These are phyloP conservation scores for Nidula microcarpa DNA, from an alignment of 768 basidiomycete species.

Conservation along the genomic window DNA sequence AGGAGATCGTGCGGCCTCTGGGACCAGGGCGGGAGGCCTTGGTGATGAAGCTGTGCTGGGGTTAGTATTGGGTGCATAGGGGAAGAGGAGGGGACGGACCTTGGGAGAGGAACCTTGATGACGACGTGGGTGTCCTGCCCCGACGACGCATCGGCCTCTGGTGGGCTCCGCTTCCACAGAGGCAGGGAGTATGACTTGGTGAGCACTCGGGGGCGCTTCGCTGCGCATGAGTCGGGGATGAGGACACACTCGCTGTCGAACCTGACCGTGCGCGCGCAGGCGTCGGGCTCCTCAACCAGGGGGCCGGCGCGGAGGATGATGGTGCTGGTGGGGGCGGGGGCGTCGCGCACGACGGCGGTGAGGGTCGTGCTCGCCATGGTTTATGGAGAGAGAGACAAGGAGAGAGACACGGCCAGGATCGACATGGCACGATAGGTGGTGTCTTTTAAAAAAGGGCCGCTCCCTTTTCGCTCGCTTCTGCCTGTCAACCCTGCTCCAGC, in stretches of 20 bases:
- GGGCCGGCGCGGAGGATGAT: conserved; percentile 1
- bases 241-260: conserved; percentile 74
- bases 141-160: conserved; percentile 16
- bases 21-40: conserved; percentile 33
- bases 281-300: background rate
- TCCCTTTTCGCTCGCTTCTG: too few species aligned
- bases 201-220: conserved; percentile 46
- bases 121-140: conserved; percentile 44
- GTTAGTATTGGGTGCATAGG: conserved; percentile 3
- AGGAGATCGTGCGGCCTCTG: conserved; percentile 30
- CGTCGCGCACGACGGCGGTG: background rate
- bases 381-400: background rate
- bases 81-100: conserved; percentile 31
- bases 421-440: too few species aligned
- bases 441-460: too few species aligned
- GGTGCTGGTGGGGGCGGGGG: background rate
- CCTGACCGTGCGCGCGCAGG: conserved; percentile 43
- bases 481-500: too few species aligned
- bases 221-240: conserved; percentile 54
- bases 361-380: background rate
- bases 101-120: conserved; percentile 61
- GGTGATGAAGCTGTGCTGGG: conserved; percentile 35
- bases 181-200: conserved; percentile 70
- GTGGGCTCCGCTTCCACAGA: conserved; percentile 48
- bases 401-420: too few species aligned